A percentile compares a stretch with the other conserved stretches of the same genome.
Evolutionary conservation across 208 protist species (phyloP).

Genomic region (Acanthamoeba castellanii): DNA sequence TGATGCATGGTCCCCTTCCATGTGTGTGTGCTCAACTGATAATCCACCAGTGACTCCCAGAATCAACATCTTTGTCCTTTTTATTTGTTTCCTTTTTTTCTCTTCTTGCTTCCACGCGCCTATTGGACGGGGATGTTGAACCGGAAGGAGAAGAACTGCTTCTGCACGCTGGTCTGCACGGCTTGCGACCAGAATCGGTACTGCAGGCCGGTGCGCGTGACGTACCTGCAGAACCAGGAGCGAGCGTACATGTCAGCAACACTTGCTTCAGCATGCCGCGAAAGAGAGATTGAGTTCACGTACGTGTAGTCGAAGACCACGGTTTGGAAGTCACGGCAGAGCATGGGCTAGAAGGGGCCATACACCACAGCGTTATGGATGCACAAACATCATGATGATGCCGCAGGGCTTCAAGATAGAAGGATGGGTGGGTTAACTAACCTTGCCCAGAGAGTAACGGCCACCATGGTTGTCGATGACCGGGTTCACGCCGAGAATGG

Average conservation of each 20-base stretch:
- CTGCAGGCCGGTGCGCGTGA: not conserved
- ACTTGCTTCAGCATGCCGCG: not conserved
- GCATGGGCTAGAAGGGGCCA: not conserved
- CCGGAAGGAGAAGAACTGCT: slow-evolving; percentile 7
- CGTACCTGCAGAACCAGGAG: not conserved
- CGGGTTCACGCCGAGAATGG: not conserved
- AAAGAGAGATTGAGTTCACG: not conserved
- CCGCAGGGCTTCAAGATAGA: no score
- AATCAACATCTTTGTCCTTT: not conserved
- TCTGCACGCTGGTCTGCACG: slow-evolving; percentile 15
- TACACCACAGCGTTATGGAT: no score
- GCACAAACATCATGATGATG: no score
- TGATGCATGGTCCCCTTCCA: not conserved
- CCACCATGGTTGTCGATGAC: slow-evolving; percentile 1
- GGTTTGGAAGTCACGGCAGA: slow-evolving; percentile 11
- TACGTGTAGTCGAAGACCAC: slow-evolving; percentile 39
- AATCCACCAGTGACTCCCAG: no score
- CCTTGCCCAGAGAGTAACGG: not conserved
- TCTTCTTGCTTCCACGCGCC: not conserved
- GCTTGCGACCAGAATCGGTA: not conserved
- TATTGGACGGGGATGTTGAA: not conserved
- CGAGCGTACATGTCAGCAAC: not conserved
- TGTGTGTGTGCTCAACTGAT: not conserved
- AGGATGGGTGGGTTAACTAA: no score
- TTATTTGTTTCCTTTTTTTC: not conserved